Evolutionary conservation across 176 grass and related monocot genomes (phyloP).

Genomic region (Ampelocalamus luodianensis): DNA sequence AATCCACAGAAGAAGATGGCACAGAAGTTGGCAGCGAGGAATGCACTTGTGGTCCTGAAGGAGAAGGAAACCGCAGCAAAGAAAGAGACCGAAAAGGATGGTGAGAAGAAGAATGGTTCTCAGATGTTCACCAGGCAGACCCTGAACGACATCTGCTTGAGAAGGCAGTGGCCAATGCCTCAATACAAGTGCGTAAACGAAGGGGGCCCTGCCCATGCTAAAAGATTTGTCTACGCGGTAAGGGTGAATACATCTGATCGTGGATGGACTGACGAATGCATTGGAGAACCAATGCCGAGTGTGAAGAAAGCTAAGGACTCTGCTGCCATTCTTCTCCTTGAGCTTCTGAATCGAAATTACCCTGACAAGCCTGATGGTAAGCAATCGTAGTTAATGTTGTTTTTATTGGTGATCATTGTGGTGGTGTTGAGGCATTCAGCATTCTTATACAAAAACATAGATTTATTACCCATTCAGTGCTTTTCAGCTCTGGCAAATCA

Average conservation of each 20-base stretch:
- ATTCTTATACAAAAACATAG: slow-evolving; percentile 49
- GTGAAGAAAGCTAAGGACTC: slow-evolving; percentile 98
- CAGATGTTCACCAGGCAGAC: slow-evolving; percentile 92
- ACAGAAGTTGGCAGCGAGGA: slow-evolving; percentile 94
- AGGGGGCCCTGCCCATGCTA: slow-evolving; percentile 93
- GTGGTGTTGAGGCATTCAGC: slow-evolving; percentile 36
- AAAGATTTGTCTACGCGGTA: slow-evolving; percentile 86
- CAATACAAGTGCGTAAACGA: slow-evolving; percentile 88
- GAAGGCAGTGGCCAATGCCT: slow-evolving; percentile 97
- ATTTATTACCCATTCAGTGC: slow-evolving; percentile 51
- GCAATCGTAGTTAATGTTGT: slow-evolving; percentile 8
- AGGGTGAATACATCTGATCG: slow-evolving; percentile 82
- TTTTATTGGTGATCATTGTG: not conserved
- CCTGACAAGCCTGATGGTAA: slow-evolving; percentile 55
- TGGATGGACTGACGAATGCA: slow-evolving; percentile 92
- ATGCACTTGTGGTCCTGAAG: slow-evolving; percentile 78
- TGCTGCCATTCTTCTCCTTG: slow-evolving; percentile 86
- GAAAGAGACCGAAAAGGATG: slow-evolving; percentile 66
- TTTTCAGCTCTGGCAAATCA: slow-evolving; percentile 43
- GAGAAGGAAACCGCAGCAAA: slow-evolving; percentile 81
- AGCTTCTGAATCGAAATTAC: slow-evolving; percentile 74
- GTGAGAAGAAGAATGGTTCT: slow-evolving; percentile 69
- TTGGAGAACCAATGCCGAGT: slow-evolving; percentile 94
- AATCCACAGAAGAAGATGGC: slow-evolving; percentile 99
- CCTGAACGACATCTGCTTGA: slow-evolving; percentile 92